phyloP scores from a whole-genome alignment of 179 eudicot genomes.

The Heliamphora pulchella region DNA sequence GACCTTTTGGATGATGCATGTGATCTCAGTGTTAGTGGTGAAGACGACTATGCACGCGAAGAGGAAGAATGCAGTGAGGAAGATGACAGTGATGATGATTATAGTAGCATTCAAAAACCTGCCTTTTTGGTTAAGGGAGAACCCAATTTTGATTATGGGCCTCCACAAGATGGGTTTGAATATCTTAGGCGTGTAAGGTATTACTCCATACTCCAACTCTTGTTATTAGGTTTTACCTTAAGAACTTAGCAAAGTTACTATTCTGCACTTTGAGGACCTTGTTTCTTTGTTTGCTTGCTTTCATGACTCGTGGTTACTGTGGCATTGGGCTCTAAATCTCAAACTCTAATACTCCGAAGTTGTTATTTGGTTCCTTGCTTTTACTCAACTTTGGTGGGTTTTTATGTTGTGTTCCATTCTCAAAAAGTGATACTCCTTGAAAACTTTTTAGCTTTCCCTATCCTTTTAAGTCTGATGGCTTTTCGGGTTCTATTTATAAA shows the following conservation, averaged over 20 bases:
- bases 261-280: neutral
- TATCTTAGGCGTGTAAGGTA: slow-evolving; percentile 98
- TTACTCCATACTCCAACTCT: neutral
- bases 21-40: slow-evolving; percentile 22
- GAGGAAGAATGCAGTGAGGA: slow-evolving; percentile 47
- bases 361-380: neutral
- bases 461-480: too few species aligned
- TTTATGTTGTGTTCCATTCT: neutral
- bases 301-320: neutral
- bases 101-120: slow-evolving; percentile 57
- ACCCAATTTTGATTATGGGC: slow-evolving; percentile 92
- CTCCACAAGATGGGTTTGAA: slow-evolving; percentile 91
- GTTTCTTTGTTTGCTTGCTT: slow-evolving; percentile 7
- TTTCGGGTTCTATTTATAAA: too few species aligned
- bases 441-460: neutral
- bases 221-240: slow-evolving; percentile 6
- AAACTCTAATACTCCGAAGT: neutral
- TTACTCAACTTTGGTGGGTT: neutral
- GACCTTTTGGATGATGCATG: slow-evolving; percentile 23
- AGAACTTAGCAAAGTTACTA: neutral
- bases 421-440: neutral
- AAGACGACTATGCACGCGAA: slow-evolving; percentile 14
- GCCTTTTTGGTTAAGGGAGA: slow-evolving; percentile 83
- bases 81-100: slow-evolving; percentile 69
- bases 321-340: neutral